A percentile compares a stretch with the other conserved stretches of the same genome.
Conservation (phyloP, 257 asterid genomes). For the Orobanche coerulescens region DNA sequence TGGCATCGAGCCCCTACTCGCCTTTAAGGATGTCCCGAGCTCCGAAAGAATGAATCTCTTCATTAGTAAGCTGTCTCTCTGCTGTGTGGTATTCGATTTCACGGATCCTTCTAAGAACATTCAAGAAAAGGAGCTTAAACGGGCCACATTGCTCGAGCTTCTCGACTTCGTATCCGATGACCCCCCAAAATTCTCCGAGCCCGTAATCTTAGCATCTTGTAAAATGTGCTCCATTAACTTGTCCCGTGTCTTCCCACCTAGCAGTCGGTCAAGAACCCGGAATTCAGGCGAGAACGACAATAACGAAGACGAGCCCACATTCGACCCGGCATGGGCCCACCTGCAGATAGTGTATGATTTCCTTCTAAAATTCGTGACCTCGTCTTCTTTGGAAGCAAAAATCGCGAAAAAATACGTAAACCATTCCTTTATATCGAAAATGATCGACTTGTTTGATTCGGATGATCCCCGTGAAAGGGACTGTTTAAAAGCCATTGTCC, state of each 20-base stretch:
- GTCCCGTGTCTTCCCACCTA: conserved; percentile 71
- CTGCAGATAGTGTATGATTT: conserved; percentile 72
- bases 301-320: conserved; percentile 55
- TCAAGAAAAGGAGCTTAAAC: conserved; percentile 64
- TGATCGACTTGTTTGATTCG: conserved; percentile 68
- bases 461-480: conserved; percentile 93
- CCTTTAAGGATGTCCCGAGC: conserved; percentile 66
- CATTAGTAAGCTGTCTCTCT: conserved; percentile 81
- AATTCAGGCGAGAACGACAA: conserved; percentile 42
- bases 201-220: conserved; percentile 63
- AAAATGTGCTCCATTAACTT: conserved; percentile 71
- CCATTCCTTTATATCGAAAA: conserved; percentile 49
- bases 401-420: conserved; percentile 62
- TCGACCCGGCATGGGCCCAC: conserved; percentile 85
- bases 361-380: conserved; percentile 60
- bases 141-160: conserved; percentile 68
- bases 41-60: conserved; percentile 70
- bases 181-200: conserved; percentile 58
- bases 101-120: conserved; percentile 43
- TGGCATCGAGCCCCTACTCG: conserved; percentile 74
- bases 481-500: conserved; percentile 64
- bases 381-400: conserved; percentile 59
- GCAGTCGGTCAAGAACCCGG: conserved; percentile 25
- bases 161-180: conserved; percentile 56
- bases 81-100: conserved; percentile 79